These are phyloP conservation scores for Quercus gilva DNA, from an alignment of 306 rosid genomes.

Conservation along the genomic window DNA sequence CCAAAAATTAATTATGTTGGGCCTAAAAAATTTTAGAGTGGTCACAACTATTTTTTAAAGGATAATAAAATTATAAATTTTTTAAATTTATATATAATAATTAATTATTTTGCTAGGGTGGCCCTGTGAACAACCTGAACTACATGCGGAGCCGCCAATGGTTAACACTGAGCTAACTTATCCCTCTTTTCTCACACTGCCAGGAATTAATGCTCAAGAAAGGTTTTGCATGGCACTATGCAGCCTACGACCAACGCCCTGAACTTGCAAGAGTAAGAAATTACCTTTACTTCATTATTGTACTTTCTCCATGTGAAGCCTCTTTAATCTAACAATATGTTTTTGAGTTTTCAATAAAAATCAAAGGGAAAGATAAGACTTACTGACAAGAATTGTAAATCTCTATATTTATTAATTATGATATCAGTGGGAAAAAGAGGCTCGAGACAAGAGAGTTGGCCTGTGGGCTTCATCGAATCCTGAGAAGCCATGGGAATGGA, in stretches of 20 bases:
- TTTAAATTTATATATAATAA: too few species aligned
- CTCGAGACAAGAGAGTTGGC: slow-evolving; percentile 63
- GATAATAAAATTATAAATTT: too few species aligned
- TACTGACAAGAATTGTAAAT: too few species aligned
- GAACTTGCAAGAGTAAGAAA: slow-evolving; percentile 60
- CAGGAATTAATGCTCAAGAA: slow-evolving; percentile 90
- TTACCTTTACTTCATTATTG: not conserved
- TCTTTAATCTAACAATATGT: not conserved
- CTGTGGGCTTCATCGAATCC: slow-evolving; percentile 87
- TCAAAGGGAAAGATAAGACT: too few species aligned
- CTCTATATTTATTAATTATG: not conserved
- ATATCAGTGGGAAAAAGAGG: slow-evolving; percentile 72
- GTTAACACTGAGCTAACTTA: not conserved
- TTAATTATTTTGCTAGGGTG: too few species aligned
- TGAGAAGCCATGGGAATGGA: slow-evolving; percentile 97
- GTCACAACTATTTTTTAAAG: too few species aligned
- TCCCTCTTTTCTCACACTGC: slow-evolving; percentile 9
- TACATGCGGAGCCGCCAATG: too few species aligned
- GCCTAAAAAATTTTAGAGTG: too few species aligned
- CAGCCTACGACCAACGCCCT: slow-evolving; percentile 67
- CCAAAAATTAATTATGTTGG: too few species aligned
- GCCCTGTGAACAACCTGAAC: too few species aligned
- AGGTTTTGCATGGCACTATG: slow-evolving; percentile 86
- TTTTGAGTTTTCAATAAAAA: too few species aligned
- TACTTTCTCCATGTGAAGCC: not conserved